Evolutionary conservation across 768 basidiomycete genomes (phyloP), one percentile per base, ranked within the genome.

Genomic region (Kwoniella botswanensis): DNA sequence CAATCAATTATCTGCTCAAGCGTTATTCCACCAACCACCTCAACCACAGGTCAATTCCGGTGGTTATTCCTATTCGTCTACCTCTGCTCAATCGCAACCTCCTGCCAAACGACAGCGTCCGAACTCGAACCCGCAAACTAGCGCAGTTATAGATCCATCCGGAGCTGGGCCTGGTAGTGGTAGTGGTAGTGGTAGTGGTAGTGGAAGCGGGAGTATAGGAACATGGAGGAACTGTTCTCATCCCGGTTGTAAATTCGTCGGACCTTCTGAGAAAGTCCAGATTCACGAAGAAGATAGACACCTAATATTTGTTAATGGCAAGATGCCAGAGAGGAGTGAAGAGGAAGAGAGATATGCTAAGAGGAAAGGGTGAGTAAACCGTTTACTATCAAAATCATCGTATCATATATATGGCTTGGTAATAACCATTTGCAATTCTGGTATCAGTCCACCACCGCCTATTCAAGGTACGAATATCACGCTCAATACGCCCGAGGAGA

Each of bases 401-500:
- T 18, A 3, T 26, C 50, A 21, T 21, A 52, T 52, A 13, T 21
- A 26, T 55, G 52, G 58, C 10, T n/a, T 15, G 61, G 61, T 53
- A 11, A 10, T 46, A 15, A 57, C 18, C 56, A 57, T 57, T 22
- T 21, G 21, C 22, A 57, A 21, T 26, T 5, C 3, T 29, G 63
- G 52, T 26, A 52, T 65, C 29, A 81, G 80, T 24, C 76, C 77
- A 1, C 62, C 76, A 61, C 71, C 80, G 4, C 73, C 77, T 9
- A 83, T 85, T 42, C 79, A 80, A 42, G 94, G 94, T 4, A 96
- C 94, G 2, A 89, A 85, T 42, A 82, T 96, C 21, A 79, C 87
- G 11, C 86, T 98, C 18, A 88, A 96, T 76, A 90, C 92, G 0
- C 92, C 91, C 9, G 94, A 94, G 76, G 88, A 90, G 9, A 85